Evolutionary conservation across 768 basidiomycete genomes (phyloP).

Genomic region (Tulasnella sp.): DNA sequence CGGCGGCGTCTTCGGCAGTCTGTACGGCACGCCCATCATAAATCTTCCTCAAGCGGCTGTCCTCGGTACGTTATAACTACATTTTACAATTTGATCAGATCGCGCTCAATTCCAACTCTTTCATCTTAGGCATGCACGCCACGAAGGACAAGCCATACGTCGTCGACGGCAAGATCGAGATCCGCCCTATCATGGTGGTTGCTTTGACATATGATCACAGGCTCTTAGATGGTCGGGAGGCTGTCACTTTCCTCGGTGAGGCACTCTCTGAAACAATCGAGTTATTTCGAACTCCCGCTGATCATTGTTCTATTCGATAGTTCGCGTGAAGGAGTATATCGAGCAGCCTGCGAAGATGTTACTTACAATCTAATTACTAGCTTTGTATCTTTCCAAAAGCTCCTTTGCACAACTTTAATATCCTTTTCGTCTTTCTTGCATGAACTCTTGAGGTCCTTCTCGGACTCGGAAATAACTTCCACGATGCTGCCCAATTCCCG

Average conservation of each 20-base stretch:
- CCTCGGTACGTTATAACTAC: constrained; percentile 46
- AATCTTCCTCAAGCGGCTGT: constrained; percentile 94
- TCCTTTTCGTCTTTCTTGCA: no score
- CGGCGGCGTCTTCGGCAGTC: constrained; percentile 94
- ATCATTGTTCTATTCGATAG: constrained; percentile 31
- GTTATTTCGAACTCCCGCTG: not conserved
- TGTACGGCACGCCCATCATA: constrained; percentile 98
- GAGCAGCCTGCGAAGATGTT: constrained; percentile 94
- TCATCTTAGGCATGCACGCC: constrained; percentile 81
- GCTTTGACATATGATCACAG: constrained; percentile 94
- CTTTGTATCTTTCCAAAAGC: no score
- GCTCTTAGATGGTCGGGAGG: constrained; percentile 90
- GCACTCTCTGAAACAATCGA: constrained; percentile 26
- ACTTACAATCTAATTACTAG: constrained; percentile 30
- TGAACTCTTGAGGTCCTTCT: no score
- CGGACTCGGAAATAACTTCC: no score
- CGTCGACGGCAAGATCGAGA: constrained; percentile 88
- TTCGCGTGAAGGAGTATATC: constrained; percentile 86
- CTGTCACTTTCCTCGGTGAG: constrained; percentile 92
- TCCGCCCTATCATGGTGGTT: constrained; percentile 94
- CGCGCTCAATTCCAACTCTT: no score
- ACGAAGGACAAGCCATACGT: constrained; percentile 89
- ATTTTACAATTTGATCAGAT: not conserved
- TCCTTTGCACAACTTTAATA: no score
- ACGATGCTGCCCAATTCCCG: no score